Evolutionary conservation across 768 basidiomycete genomes (phyloP).

Genomic region (Leucosporidium scottii): DNA sequence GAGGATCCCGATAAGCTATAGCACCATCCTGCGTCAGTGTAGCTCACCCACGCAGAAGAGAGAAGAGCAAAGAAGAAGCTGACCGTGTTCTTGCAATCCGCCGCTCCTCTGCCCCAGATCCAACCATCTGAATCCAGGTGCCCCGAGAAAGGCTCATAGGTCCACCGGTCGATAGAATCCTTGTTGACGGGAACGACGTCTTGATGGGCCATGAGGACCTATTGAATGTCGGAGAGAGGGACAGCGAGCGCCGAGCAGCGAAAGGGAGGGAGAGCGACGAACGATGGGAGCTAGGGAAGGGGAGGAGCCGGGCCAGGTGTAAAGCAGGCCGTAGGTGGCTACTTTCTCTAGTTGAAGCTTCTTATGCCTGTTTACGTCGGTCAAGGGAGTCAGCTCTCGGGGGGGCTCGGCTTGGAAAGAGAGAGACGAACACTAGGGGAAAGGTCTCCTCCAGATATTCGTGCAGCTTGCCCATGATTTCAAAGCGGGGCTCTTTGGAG

Average conservation of each 20-base stretch:
- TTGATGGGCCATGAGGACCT: slow-evolving; percentile 31
- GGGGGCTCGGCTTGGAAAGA: slow-evolving; percentile 49
- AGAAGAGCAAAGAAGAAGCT: not conserved
- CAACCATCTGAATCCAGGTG: slow-evolving; percentile 23
- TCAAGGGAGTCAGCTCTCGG: no score
- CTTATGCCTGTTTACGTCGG: slow-evolving; percentile 48
- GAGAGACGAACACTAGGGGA: slow-evolving; percentile 41
- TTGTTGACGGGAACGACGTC: slow-evolving; percentile 27
- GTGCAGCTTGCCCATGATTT: slow-evolving; percentile 6
- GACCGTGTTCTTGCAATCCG: slow-evolving; percentile 28
- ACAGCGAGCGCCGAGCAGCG: not conserved
- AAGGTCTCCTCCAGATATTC: slow-evolving; percentile 25
- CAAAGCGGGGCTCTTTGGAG: slow-evolving; percentile 17
- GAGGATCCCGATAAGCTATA: slow-evolving; percentile 24
- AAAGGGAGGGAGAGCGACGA: not conserved
- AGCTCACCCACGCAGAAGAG: no score
- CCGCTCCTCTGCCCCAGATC: slow-evolving; percentile 29
- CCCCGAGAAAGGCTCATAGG: slow-evolving; percentile 23
- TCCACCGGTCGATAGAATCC: slow-evolving; percentile 19
- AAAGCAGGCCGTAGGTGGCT: slow-evolving; percentile 69
- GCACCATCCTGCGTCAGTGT: no score
- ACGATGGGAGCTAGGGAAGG: slow-evolving; percentile 60
- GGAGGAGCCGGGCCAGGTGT: slow-evolving; percentile 63
- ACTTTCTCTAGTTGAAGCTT: slow-evolving; percentile 59
- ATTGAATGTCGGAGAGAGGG: not conserved